These are phyloP conservation scores for Fraxinus greggii DNA, from an alignment of 305 asterid genomes.

Conservation along the genomic window DNA sequence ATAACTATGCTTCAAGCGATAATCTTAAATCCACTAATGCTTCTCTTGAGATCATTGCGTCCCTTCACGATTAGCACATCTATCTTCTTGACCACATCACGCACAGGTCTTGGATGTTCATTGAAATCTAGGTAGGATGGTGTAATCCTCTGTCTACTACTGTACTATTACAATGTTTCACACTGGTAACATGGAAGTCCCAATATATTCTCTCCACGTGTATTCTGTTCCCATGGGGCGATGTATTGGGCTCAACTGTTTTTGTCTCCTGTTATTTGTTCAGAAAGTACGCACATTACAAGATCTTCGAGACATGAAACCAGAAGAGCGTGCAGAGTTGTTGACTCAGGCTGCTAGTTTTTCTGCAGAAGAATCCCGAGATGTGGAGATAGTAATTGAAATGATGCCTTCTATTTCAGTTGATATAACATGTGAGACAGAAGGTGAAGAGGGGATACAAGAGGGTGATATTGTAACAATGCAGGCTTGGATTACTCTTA, in stretches of 20 bases:
- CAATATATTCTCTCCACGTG: not conserved
- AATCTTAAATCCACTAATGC: not conserved
- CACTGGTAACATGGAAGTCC: not conserved
- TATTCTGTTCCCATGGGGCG: slow-evolving; percentile 9
- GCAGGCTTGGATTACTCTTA: slow-evolving; percentile 92
- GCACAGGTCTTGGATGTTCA: not conserved
- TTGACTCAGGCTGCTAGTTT: slow-evolving; percentile 80
- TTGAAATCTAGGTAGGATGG: not conserved
- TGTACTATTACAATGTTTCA: not conserved
- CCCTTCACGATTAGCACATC: not conserved
- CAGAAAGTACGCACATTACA: slow-evolving; percentile 92
- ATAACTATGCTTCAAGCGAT: not conserved
- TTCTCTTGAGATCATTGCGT: not conserved
- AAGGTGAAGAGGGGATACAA: slow-evolving; percentile 98
- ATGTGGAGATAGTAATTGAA: slow-evolving; percentile 85
- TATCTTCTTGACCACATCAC: slow-evolving; percentile 11
- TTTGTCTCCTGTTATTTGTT: slow-evolving; percentile 11
- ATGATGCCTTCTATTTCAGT: slow-evolving; percentile 89
- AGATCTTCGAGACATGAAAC: slow-evolving; percentile 75
- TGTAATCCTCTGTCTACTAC: not conserved
- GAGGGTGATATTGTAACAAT: slow-evolving; percentile 91
- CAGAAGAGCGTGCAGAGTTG: slow-evolving; percentile 73
- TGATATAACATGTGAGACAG: slow-evolving; percentile 88
- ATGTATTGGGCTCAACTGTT: slow-evolving; percentile 7
- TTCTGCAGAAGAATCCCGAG: slow-evolving; percentile 62